Evolutionary conservation across 2,329 filamentous ascomycete species (phyloP).

Genomic region (Pseudogymnoascus sp.): DNA sequence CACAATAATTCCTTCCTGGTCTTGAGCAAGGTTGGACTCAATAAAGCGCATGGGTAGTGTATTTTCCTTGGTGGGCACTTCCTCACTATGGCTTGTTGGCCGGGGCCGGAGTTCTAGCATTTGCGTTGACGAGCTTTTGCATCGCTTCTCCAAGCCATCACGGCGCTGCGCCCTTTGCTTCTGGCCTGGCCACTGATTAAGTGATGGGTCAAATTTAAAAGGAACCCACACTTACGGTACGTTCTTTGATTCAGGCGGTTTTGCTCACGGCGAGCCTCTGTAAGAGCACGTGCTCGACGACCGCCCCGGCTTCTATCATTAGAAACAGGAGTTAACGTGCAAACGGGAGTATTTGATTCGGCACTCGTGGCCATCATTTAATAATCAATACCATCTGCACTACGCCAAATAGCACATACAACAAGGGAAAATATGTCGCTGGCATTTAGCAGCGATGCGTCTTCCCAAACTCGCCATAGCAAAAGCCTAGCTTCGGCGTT

Average conservation of each 20-base stretch:
- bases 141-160: background rate
- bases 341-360: background rate
- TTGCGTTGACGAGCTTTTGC: background rate
- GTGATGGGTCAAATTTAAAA: background rate
- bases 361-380: background rate
- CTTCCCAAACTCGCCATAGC: too few relatives aligned
- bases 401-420: background rate
- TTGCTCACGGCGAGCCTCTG: constrained; percentile 31
- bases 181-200: constrained; percentile 10
- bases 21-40: background rate
- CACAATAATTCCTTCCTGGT: background rate
- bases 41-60: background rate
- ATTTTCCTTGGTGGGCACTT: background rate
- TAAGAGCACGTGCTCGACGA: constrained; percentile 28
- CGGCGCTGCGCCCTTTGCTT: constrained; percentile 15
- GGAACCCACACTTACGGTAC: constrained; percentile 26
- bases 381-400: background rate
- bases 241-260: constrained; percentile 30
- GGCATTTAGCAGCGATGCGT: background rate
- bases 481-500: background rate
- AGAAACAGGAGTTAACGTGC: background rate
- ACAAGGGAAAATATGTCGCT: background rate
- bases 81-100: background rate
- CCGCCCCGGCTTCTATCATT: background rate
- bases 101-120: background rate